Evolutionary conservation across 2,329 filamentous ascomycete genomes (phyloP), one percentile per base, ranked within the genome.

Genomic region (Phaeophleospora eucalypticola): DNA sequence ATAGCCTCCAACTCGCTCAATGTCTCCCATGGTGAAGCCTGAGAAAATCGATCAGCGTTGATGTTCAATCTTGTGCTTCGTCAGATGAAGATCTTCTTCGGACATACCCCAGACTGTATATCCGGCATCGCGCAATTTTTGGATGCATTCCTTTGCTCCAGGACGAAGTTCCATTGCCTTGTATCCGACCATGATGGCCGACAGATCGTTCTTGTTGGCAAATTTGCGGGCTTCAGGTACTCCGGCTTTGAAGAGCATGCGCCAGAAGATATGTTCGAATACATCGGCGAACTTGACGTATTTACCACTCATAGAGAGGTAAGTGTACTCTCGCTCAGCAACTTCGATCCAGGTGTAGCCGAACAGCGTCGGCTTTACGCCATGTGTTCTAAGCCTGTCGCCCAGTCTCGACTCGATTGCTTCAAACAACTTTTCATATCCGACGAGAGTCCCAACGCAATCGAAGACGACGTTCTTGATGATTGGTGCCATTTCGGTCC

Each of bases 11-110:
- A 80, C 76, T 8, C 76, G 63, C 40, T 67, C 59, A 2, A 65
- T 54, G 54, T 80, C 76, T 1, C 72, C 77, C 45, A 74, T 73
- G 0, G 77, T 79, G 21, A 80, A 67, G 6, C 67, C 71, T 74
- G 76, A 79, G 6, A 78, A 68, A 0, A 72, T 77, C 51, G 78
- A 79, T 0, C 76, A n/a, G n/a, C n/a, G n/a, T n/a, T n/a, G n/a
- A n/a, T n/a, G n/a, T n/a, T n/a, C n/a, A n/a, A n/a, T n/a, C n/a
- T n/a, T n/a, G n/a, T n/a, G n/a, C n/a, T n/a, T n/a, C n/a, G n/a
- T n/a, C n/a, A n/a, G n/a, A n/a, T n/a, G 12, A 12, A 6, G 24
- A 29, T 6, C 24, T 29, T 29, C 24, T 12, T 7, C 24, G 12
- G 6, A 29, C 24, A 29, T 29, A 6, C 67, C 71, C 74, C 77